These are phyloP conservation scores for Paraconiothyrium sp. DNA, from an alignment of 2,329 filamentous ascomycete genomes.

Conservation along the genomic window DNA sequence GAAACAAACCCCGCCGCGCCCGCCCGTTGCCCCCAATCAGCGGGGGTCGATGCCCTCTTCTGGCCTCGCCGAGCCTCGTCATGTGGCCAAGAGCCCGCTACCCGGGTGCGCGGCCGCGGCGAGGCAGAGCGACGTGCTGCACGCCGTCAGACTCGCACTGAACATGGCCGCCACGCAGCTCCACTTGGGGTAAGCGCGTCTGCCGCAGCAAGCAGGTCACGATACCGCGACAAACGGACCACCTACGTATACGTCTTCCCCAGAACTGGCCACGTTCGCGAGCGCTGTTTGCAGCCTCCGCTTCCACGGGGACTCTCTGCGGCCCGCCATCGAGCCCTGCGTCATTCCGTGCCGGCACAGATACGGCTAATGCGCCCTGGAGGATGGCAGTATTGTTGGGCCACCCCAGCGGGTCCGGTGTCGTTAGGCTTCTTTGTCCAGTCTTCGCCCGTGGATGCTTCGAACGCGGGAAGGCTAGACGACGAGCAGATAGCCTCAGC, in stretches of 20 bases:
- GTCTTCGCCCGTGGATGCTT: neutral
- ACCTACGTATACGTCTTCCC: neutral
- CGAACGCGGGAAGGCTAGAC: neutral
- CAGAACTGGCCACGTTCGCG: neutral
- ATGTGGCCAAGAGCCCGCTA: slow-evolving; percentile 6
- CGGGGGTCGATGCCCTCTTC: slow-evolving; percentile 1
- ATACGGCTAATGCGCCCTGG: neutral
- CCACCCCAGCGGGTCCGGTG: neutral
- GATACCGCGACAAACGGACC: neutral
- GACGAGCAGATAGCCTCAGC: neutral
- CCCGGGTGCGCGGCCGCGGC: neutral
- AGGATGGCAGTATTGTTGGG: neutral
- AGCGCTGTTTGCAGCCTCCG: neutral
- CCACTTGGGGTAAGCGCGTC: neutral
- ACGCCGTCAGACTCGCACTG: neutral
- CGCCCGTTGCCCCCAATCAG: slow-evolving; percentile 7
- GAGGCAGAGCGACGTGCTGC: neutral
- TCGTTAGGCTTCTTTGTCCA: slow-evolving; percentile 8
- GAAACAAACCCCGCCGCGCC: slow-evolving; percentile 2
- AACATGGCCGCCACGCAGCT: too few relatives aligned
- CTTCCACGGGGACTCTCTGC: neutral
- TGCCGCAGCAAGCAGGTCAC: neutral
- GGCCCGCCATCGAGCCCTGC: neutral
- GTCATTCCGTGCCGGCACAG: neutral
- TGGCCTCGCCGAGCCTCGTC: neutral